Percentiles rank a stretch among this genome's conserved stretches.
Evolutionary conservation across 1,284 basidiomycete species (phyloP).

Genomic region (Tilletia indica): DNA sequence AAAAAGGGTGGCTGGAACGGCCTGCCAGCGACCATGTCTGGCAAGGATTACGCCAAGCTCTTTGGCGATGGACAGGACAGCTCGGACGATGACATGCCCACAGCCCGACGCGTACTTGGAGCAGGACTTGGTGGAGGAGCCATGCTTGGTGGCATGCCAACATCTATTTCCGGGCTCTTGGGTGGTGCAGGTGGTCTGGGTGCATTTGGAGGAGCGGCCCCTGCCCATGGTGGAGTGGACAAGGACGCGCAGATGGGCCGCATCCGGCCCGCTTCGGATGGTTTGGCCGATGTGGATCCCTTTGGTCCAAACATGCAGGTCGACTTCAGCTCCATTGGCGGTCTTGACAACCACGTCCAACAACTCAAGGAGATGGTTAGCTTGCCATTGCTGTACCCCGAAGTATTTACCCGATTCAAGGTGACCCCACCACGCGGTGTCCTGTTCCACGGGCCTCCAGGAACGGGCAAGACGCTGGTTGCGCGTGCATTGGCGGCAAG

Average conservation of each 20-base stretch:
- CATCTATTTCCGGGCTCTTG: not conserved
- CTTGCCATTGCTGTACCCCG: slow-evolving; percentile 90
- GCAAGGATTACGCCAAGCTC: slow-evolving; percentile 49
- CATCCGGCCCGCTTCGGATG: slow-evolving; percentile 58
- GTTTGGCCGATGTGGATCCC: slow-evolving; percentile 93
- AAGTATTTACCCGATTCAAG: slow-evolving; percentile 92
- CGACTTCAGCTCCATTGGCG: slow-evolving; percentile 96
- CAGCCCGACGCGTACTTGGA: not conserved
- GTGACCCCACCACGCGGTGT: slow-evolving; percentile 95
- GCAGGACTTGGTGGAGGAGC: not conserved
- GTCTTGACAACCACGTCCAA: slow-evolving; percentile 92
- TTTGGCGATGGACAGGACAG: slow-evolving; percentile 50
- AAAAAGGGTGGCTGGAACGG: slow-evolving; percentile 41
- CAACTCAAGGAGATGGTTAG: slow-evolving; percentile 98
- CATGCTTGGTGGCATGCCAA: not conserved
- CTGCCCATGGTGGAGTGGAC: slow-evolving; percentile 26
- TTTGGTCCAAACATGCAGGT: slow-evolving; percentile 89
- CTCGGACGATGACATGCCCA: slow-evolving; percentile 40
- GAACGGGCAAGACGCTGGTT: slow-evolving; percentile 55
- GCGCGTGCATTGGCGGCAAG: slow-evolving; percentile 92
- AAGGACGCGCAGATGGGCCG: slow-evolving; percentile 28
- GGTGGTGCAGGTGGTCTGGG: slow-evolving; percentile 14
- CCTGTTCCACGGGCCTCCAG: slow-evolving; percentile 68
- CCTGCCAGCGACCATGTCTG: slow-evolving; percentile 46
- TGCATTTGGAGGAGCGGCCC: slow-evolving; percentile 19